Base-by-base conservation (phyloP, 2,329 filamentous ascomycete species). In the Ophiocordyceps unilateralis region DNA sequence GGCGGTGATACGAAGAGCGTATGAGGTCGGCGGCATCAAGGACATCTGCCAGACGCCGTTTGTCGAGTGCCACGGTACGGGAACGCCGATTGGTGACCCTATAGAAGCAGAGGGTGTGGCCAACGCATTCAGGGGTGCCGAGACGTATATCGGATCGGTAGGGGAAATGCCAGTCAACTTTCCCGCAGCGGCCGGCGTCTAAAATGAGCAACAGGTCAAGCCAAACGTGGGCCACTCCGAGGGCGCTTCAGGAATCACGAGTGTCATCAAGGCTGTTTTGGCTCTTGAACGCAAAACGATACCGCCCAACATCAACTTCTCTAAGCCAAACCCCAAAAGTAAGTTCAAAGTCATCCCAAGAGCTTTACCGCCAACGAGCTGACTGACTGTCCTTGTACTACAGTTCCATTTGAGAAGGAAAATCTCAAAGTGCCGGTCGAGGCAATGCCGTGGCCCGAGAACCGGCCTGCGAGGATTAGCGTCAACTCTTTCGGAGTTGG, bases 401-500 rank as follows among this genome's bases (percentile, higher is more conserved):
- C n/a, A n/a, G n/a, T 52, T 21, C 48, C 46, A 0, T 56, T 53
- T 30, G 46, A 48, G 5, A 40, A 50, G n/a, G 43, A 26, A 5
- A 52, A 54, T 4, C 47, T 57, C 2, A 40, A 4, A 2, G 54
- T 61, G 7, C 58, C 63, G 0, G 49, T 48, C 0, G 48, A 57
- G 14, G 51, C 59, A 14, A 58, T 50, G 0, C 45, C 52, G 1
- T 66, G 63, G 62, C 63, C 63, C 0, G 38, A 50, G 1, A 38
- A 50, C 2, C 59, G 62, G 8, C 49, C 58, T 7, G 57, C 62
- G 1, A 60, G 67, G 14, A 62, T 67, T 42, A 68, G 65, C 44
- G 56, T 68, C 41, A 67, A 66, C 50, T 58, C 56, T 38, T 68
- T 68, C 40, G 65, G 65, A 1, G 63, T 62, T 22, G 64, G 61